Evolutionary conservation across 768 basidiomycete species (phyloP).

Genomic region (Crassisporium funariophilum): DNA sequence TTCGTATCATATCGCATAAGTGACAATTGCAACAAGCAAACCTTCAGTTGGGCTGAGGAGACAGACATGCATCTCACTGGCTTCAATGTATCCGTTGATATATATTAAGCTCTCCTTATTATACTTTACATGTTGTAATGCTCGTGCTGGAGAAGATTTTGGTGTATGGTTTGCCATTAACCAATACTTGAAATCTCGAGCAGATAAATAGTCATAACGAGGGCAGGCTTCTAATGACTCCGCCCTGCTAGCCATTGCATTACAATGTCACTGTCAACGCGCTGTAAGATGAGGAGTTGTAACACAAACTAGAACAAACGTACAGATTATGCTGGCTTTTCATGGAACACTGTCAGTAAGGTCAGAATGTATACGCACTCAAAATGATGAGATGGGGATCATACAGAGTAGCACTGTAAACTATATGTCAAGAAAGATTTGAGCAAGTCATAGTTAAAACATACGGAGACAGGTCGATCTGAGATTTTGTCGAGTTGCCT

Average conservation of each 20-base stretch:
- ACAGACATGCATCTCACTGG: too few species aligned
- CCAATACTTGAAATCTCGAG: not conserved
- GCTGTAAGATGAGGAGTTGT: conserved; percentile 5
- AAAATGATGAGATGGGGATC: conserved; percentile 19
- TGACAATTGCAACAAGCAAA: too few species aligned
- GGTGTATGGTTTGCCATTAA: too few species aligned
- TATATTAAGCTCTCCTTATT: conserved; percentile 1
- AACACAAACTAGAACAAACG: conserved; percentile 24
- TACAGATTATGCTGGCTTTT: conserved; percentile 93
- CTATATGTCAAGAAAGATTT: conserved; percentile 4
- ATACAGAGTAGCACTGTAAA: conserved; percentile 76
- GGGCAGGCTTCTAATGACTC: conserved; percentile 52
- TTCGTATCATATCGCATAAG: too few species aligned
- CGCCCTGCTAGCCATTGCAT: conserved; percentile 83
- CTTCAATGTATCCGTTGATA: not conserved
- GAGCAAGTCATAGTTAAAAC: conserved; percentile 30
- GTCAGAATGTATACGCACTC: conserved; percentile 4
- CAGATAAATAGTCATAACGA: not conserved
- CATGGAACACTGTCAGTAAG: conserved; percentile 79
- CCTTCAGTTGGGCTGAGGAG: too few species aligned
- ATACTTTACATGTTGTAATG: conserved; percentile 3
- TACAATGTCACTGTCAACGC: conserved; percentile 68
- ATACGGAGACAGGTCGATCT: conserved; percentile 82
- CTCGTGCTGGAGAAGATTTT: not conserved
- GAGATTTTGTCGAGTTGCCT: conserved; percentile 82